Base-by-base conservation (phyloP, 371 early-diverging fungal species). In the Circinella umbellata region DNA sequence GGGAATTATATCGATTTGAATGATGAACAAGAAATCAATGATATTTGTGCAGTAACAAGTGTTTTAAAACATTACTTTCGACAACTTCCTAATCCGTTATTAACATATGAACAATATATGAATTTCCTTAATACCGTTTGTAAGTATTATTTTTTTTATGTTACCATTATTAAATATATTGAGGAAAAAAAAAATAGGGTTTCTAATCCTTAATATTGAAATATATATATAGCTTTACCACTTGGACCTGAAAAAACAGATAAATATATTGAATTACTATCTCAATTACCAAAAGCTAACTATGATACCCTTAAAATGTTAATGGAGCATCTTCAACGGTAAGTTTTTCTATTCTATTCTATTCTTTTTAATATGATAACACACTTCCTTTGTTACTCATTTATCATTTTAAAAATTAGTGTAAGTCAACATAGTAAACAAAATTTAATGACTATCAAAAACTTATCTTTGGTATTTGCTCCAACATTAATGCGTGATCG, bases 21-120 rank as follows among this genome's bases (percentile, higher is more conserved):
- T 59, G 84, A 88, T 60, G 75, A 83, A 5, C 78, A 82, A 6
- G 69, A 82, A 35, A 80, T 85, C 65, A 86, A 86, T 71, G 90
- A 89, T 73, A 90, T 92, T 60, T 86, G 89, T 61, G 85, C 91
- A 13, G 88, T 97, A n/a, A 97, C 99, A 4, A 95, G 96, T 67
- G 89, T 99, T n/a, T 79, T 99, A 67, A 98, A 97, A 76, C 97
- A 96, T 75, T 99, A 96, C 66, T 88, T 99, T 63, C 88, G 99
- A 54, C 94, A 94, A 51, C 68, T 98, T 75, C 97, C 98, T 0
- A 91, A 95, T 66, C 99, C 99, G 1, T 72, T 98, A 37, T 74
- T 99, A 66, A 96, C 97, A 0, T 93, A 79, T 75, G 89, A 90
- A 51, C 80, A 94, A 7, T 91, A 95, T 72, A 71, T 81, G 17